These are phyloP conservation scores for Pleurotus salmoneostramineus DNA, from an alignment of 768 basidiomycete genomes.

Conservation along the genomic window DNA sequence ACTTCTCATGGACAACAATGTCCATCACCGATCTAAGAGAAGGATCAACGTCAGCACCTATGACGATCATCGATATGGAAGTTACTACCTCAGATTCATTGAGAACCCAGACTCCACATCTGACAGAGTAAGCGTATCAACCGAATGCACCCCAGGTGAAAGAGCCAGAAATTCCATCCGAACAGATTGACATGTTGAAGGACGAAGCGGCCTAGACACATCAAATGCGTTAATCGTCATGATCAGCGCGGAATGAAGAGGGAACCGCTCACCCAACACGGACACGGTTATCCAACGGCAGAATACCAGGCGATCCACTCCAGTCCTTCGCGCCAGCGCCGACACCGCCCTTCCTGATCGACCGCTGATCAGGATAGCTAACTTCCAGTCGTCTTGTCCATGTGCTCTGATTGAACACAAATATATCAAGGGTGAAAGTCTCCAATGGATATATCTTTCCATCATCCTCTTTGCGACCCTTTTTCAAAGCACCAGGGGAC, in stretches of 20 bases:
- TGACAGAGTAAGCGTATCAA: conserved; percentile 67
- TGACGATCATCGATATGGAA: neutral
- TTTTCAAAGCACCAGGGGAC: neutral
- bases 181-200: conserved; percentile 81
- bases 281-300: conserved; percentile 75
- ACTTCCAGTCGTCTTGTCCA: conserved; percentile 79
- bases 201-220: conserved; percentile 61
- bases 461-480: conserved; percentile 15
- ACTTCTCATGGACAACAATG: conserved; percentile 61
- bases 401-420: conserved; percentile 79
- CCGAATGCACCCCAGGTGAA: conserved; percentile 72
- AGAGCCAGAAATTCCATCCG: conserved; percentile 84
- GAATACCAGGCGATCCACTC: conserved; percentile 47
- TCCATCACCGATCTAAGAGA: conserved; percentile 64
- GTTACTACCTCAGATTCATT: conserved; percentile 66
- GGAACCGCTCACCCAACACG: conserved; percentile 64
- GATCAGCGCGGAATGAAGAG: neutral
- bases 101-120: conserved; percentile 72
- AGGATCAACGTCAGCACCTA: conserved; percentile 6
- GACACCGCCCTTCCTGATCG: conserved; percentile 35
- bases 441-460: conserved; percentile 69
- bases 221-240: neutral
- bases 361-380: conserved; percentile 54
- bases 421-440: conserved; percentile 78
- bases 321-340: conserved; percentile 26